These are phyloP conservation scores for Lolium multiflorum DNA, from an alignment of 176 grass and related monocot species.

Conservation along the genomic window DNA sequence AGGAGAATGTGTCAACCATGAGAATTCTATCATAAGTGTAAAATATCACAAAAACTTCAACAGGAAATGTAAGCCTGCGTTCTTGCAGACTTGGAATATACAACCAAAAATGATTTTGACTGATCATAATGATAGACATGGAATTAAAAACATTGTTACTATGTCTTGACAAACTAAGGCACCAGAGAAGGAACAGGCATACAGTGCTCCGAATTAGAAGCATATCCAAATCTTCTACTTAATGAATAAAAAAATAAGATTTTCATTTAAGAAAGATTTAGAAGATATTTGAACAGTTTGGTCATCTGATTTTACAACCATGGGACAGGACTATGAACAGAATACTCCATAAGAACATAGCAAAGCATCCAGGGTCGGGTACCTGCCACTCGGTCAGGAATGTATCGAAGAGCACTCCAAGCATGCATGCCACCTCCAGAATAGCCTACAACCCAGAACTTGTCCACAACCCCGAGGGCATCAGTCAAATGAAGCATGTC, in stretches of 20 bases:
- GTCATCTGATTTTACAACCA: not conserved
- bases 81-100: not conserved
- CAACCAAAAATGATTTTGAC: not conserved
- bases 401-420: slow-evolving; percentile 93
- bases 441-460: slow-evolving; percentile 97
- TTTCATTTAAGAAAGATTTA: slow-evolving; percentile 3
- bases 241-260: not conserved
- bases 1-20: slow-evolving; percentile 12
- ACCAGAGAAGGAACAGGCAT: slow-evolving; percentile 21
- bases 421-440: slow-evolving; percentile 86
- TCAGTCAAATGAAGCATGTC: slow-evolving; percentile 94
- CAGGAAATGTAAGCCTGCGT: not conserved
- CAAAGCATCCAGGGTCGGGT: slow-evolving; percentile 20
- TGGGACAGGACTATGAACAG: not conserved
- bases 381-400: slow-evolving; percentile 94
- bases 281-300: not conserved
- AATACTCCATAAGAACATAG: not conserved
- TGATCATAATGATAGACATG: slow-evolving; percentile 22
- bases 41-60: not conserved
- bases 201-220: slow-evolving; percentile 8
- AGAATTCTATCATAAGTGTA: slow-evolving; percentile 18
- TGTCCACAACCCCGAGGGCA: slow-evolving; percentile 60
- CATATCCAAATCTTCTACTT: not conserved
- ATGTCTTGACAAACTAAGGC: slow-evolving; percentile 1
- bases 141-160: slow-evolving; percentile 12